These are phyloP conservation scores for Aspergillus sergii DNA, from an alignment of 2,329 filamentous ascomycete genomes.

Conservation along the genomic window DNA sequence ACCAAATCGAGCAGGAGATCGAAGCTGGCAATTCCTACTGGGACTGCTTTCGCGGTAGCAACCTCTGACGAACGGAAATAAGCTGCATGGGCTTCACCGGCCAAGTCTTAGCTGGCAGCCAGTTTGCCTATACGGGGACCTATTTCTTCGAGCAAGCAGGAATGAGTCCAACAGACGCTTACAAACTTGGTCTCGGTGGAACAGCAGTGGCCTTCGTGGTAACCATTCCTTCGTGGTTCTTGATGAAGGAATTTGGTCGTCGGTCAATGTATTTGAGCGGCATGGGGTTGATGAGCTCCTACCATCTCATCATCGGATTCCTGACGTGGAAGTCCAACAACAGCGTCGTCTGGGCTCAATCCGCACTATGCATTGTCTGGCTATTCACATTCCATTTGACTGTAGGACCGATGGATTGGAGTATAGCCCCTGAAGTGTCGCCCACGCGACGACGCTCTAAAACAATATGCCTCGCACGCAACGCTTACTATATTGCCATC, in stretches of 20 bases:
- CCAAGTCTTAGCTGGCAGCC: slow-evolving; percentile 33
- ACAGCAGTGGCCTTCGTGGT: slow-evolving; percentile 63
- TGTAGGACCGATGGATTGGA: slow-evolving; percentile 58
- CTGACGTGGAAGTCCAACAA: slow-evolving; percentile 11
- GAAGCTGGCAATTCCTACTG: slow-evolving; percentile 25
- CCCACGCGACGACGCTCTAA: slow-evolving; percentile 59
- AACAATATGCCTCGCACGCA: slow-evolving; percentile 57
- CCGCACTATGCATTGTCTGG: slow-evolving; percentile 55
- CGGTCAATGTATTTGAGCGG: slow-evolving; percentile 40
- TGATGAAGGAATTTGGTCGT: slow-evolving; percentile 42
- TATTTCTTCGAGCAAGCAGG: slow-evolving; percentile 45
- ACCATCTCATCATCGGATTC: slow-evolving; percentile 34
- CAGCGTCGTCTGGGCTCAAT: slow-evolving; percentile 34
- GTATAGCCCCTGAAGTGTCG: slow-evolving; percentile 56
- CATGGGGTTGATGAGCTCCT: slow-evolving; percentile 29
- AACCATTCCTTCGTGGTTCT: slow-evolving; percentile 54
- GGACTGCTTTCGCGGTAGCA: slow-evolving; percentile 34
- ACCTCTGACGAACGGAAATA: slow-evolving; percentile 46
- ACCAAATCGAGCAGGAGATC: slow-evolving; percentile 37
- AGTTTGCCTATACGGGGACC: slow-evolving; percentile 35
- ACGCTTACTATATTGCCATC: slow-evolving; percentile 53
- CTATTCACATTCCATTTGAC: slow-evolving; percentile 59
- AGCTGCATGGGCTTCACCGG: slow-evolving; percentile 38
- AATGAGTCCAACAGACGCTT: slow-evolving; percentile 45
- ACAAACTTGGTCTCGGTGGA: slow-evolving; percentile 56